These are phyloP conservation scores for Yarrowia alimentaria DNA, from an alignment of 805 yeast species.

Conservation along the genomic window DNA sequence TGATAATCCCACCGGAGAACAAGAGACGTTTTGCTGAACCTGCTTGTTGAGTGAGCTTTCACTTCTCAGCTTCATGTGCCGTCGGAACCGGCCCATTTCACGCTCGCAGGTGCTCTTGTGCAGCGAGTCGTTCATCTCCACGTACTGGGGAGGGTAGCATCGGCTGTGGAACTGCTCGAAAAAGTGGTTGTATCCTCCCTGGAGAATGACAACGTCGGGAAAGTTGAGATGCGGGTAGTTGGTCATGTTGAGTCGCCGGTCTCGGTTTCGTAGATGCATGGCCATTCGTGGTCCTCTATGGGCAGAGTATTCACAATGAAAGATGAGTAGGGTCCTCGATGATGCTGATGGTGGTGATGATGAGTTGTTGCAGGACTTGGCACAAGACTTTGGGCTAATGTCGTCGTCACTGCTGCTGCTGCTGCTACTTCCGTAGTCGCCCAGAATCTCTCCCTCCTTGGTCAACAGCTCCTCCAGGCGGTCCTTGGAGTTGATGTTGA, in stretches of 20 bases:
- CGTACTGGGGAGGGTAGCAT: conserved; percentile 76
- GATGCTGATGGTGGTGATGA: background rate
- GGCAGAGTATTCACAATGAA: conserved; percentile 93
- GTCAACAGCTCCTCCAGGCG: conserved; percentile 62
- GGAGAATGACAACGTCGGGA: conserved; percentile 84
- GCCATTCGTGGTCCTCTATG: conserved; percentile 96
- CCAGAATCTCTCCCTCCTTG: conserved; percentile 37
- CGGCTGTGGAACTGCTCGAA: conserved; percentile 55
- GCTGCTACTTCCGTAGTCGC: background rate
- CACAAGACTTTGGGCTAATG: too few species aligned
- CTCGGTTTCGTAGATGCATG: conserved; percentile 74
- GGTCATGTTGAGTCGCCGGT: conserved; percentile 68
- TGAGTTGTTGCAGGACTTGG: too few species aligned
- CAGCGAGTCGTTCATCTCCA: conserved; percentile 73
- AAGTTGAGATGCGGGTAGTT: conserved; percentile 77
- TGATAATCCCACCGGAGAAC: conserved; percentile 21
- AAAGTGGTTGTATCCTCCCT: conserved; percentile 88
- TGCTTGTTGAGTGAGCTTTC: conserved; percentile 7
- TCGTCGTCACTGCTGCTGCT: too few species aligned
- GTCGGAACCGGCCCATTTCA: conserved; percentile 53
- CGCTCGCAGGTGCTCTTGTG: conserved; percentile 51
- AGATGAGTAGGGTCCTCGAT: conserved; percentile 57
- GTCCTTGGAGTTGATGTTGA: conserved; percentile 69
- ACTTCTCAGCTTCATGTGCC: conserved; percentile 40
- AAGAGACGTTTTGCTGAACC: conserved; percentile 1